These are phyloP conservation scores for Boletus edulis DNA, from an alignment of 768 basidiomycete genomes.

Conservation along the genomic window DNA sequence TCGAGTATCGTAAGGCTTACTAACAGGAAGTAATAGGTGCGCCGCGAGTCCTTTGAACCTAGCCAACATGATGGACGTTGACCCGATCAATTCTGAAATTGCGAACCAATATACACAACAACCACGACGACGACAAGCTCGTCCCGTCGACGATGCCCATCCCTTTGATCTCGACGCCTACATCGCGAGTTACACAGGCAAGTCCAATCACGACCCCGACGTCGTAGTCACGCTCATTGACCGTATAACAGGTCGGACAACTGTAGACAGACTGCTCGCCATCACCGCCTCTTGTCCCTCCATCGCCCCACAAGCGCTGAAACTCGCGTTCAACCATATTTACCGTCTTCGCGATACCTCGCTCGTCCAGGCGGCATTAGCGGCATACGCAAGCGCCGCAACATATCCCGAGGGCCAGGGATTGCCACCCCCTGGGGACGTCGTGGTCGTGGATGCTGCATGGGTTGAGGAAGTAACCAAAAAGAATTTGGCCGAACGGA, in stretches of 20 bases:
- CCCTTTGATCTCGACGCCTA: conserved; percentile 88
- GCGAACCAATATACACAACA: conserved; percentile 8
- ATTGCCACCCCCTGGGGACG: conserved; percentile 46
- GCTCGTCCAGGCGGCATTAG: conserved; percentile 49
- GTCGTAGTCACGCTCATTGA: neutral
- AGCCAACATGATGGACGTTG: conserved; percentile 28
- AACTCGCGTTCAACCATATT: conserved; percentile 62
- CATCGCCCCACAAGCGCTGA: conserved; percentile 71
- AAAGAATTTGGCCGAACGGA: conserved; percentile 69
- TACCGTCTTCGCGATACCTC: conserved; percentile 66
- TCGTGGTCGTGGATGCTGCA: conserved; percentile 54
- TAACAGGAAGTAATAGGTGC: no score
- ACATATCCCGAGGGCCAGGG: conserved; percentile 30
- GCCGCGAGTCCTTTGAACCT: neutral
- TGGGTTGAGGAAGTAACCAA: conserved; percentile 73
- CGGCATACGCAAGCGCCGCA: conserved; percentile 52
- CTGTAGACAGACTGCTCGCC: conserved; percentile 69
- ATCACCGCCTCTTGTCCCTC: conserved; percentile 64
- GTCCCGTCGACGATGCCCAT: conserved; percentile 70
- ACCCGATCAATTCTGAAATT: conserved; percentile 27
- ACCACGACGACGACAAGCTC: conserved; percentile 28
- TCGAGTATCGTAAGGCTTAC: no score
- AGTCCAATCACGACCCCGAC: neutral
- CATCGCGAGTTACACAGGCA: conserved; percentile 74
- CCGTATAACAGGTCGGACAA: conserved; percentile 57